Evolutionary conservation across 108 stramenopile species (phyloP), one percentile per base, ranked within the genome.

Genomic region (Aurantiochytrium sp.): DNA sequence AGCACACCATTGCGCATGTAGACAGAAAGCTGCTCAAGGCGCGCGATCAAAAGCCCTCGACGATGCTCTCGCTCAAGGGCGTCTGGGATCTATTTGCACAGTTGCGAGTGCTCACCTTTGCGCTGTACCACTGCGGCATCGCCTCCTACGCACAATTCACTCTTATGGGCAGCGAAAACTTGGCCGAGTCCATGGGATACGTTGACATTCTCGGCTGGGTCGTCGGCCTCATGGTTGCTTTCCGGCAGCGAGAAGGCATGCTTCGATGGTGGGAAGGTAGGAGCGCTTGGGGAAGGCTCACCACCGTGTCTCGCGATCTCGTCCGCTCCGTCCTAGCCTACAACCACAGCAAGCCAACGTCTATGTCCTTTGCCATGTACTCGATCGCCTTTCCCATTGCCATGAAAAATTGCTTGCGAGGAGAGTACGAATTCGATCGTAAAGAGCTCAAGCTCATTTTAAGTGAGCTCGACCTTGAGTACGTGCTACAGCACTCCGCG

Each of bases 291-390:
- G 76, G 76, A 6, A 8, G 51, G 23, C 76, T 83, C n/a, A 53
- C 51, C n/a, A 53, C 76, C 28, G 51, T 53, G 0, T 53, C 49
- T 12, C 6, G 76, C 12, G 76, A 83, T 45, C 28, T 83, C 14
- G 76, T 83, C n/a, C 45, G 76, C n/a, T 53, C 76, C 25, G 51
- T 83, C 25, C 25, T 83, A 12, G 51, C 76, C 45, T 83, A 83
- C 76, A 53, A 53, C 51, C 45, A 53, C 45, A 45, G 28, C 45
- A 83, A 83, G 28, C 16, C 45, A 12, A 53, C 49, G 76, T 47
- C 76, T 4, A 83, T 83, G 76, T 83, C 76, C 49, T 47, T 83
- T 47, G 76, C 76, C 45, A 83, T 83, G 76, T 83, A 83, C 51
- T 25, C 76, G 18, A 53, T 83, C 5, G 76, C 76, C 45, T 83